Evolutionary conservation across 2,329 filamentous ascomycete species (phyloP), one percentile per base, ranked within the genome.

Genomic region (Calonectria hongkongensis): DNA sequence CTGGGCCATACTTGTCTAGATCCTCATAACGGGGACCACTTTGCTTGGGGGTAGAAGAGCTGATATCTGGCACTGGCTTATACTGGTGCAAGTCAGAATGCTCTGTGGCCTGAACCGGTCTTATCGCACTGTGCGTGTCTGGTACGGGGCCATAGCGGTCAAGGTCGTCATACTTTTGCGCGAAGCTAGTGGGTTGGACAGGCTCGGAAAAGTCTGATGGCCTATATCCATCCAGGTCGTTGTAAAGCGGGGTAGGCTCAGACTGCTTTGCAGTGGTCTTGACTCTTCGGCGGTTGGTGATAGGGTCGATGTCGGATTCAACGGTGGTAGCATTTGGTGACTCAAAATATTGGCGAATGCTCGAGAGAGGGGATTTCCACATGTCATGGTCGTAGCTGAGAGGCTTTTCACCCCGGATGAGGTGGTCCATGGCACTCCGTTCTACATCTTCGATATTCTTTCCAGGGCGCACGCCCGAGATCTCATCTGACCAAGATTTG

Each of bases 281-380:
- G 21, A 78, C 71, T 4, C 89, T 84, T 72, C 86, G 89, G 41
- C 89, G 86, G 73, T 92, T 92, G 18, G 89, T 91, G 71, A 92
- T 91, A 3, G 90, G 90, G 70, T 92, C 90, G 51, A 92, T 91
- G 70, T 72, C 21, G 68, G 65, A 21, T 74, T 76, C 68, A 2
- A 68, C 66, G 2, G 75, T 65, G 6, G 76, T 60, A 36, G 64
- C 54, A 36, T 60, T 74, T 39, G 75, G 74, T 4, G 78, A 65
- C 4, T 78, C 72, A 7, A 85, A 76, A 66, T 83, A 82, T 41
- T 81, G 81, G 69, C 84, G 83, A 21, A 84, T 81, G 50, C 82
- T 83, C 6, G 81, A 78, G 18, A 84, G 69, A 0, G 83, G 80
- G 10, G 82, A 80, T 25, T 79, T 81, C 78, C 81, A 83, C 13